Conservation (phyloP, 371 early-diverging fungal genomes). For the Synchytrium microbalum region DNA sequence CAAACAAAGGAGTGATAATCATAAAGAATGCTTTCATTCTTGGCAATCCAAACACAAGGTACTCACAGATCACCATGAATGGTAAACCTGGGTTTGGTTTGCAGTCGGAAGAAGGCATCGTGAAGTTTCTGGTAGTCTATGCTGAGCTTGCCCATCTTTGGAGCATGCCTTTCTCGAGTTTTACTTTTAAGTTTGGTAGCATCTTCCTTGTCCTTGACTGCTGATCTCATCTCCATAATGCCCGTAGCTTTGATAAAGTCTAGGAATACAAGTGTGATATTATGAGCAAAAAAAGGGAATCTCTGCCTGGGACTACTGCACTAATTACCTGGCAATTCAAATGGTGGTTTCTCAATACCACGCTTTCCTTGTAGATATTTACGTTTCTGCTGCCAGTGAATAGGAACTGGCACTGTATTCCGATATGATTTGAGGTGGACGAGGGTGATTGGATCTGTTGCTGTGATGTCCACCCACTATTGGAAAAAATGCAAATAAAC, state of each 20-base stretch:
- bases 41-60: constrained; percentile 13
- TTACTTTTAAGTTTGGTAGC: constrained; percentile 71
- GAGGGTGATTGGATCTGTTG: constrained; percentile 83
- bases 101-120: constrained; percentile 95
- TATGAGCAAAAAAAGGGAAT: constrained; percentile 1
- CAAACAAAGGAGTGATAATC: not conserved
- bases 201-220: constrained; percentile 81
- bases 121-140: constrained; percentile 95
- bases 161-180: constrained; percentile 79
- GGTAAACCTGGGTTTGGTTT: constrained; percentile 76
- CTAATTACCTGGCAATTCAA: constrained; percentile 74
- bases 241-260: constrained; percentile 96
- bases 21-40: no score
- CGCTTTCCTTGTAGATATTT: constrained; percentile 93
- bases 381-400: constrained; percentile 94
- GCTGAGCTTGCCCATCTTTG: constrained; percentile 92
- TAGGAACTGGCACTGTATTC: constrained; percentile 93
- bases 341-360: constrained; percentile 91
- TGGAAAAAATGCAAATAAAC: not conserved
- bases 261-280: constrained; percentile 14
- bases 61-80: constrained; percentile 81
- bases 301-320: not conserved
- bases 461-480: constrained; percentile 90
- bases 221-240: constrained; percentile 91
- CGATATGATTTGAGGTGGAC: constrained; percentile 81